These are phyloP conservation scores for Penicillium griseofulvum DNA, from an alignment of 2,329 filamentous ascomycete species.

Conservation along the genomic window DNA sequence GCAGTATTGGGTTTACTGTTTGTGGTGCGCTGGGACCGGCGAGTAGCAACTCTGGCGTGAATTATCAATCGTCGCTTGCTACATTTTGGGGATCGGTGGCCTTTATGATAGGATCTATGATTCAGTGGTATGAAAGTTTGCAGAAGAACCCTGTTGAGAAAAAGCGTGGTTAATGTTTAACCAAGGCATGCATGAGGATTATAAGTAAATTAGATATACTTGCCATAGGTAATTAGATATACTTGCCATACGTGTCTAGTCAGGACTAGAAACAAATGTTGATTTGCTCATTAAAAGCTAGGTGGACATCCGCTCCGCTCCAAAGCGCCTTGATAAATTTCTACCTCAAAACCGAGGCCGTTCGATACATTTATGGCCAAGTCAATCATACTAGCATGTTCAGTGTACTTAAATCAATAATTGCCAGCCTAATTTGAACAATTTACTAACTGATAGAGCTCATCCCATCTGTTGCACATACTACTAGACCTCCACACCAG, in stretches of 20 bases:
- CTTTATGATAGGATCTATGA: slow-evolving; percentile 46
- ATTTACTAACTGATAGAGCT: too few relatives aligned
- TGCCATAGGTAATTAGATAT: neutral
- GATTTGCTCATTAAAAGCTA: too few relatives aligned
- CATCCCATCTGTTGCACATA: too few relatives aligned
- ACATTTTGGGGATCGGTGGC: slow-evolving; percentile 44
- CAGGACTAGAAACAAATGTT: neutral
- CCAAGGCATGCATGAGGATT: neutral
- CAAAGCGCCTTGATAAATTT: too few relatives aligned
- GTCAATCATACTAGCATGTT: too few relatives aligned
- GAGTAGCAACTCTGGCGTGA: slow-evolving; percentile 39
- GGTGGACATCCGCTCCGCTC: too few relatives aligned
- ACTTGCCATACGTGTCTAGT: neutral
- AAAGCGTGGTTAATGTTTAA: slow-evolving; percentile 56
- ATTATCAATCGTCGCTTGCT: slow-evolving; percentile 51
- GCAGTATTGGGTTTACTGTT: slow-evolving; percentile 62
- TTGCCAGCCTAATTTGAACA: too few relatives aligned
- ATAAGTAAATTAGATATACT: neutral
- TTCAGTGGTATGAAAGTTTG: slow-evolving; percentile 52
- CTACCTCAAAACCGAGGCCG: too few relatives aligned
- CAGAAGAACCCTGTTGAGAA: slow-evolving; percentile 54
- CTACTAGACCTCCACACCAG: too few relatives aligned
- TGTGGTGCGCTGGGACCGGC: slow-evolving; percentile 58
- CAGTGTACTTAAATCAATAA: too few relatives aligned
- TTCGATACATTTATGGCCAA: too few relatives aligned